A percentile compares a stretch with the other conserved stretches of the same genome.
Evolutionary conservation across 495 filamentous ascomycete species (phyloP).

Genomic region (Penicillium psychrofluorescens): DNA sequence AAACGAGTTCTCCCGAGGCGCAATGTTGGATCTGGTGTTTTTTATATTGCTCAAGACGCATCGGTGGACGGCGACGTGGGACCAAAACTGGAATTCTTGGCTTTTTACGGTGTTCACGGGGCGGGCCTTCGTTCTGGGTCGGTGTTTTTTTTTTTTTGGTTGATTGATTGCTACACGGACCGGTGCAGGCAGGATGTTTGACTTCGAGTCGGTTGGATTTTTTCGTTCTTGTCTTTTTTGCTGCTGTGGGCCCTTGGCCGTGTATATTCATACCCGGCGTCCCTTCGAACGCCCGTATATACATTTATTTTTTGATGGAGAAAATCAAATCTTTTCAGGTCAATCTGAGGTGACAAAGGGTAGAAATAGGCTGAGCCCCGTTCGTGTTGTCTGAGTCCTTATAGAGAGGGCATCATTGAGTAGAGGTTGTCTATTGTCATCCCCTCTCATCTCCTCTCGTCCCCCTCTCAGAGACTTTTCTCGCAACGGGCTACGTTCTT

Average conservation of each 20-base stretch:
- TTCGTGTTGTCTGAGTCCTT: too few relatives aligned
- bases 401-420: too few relatives aligned
- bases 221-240: slow-evolving; percentile 1
- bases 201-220: slow-evolving; percentile 2
- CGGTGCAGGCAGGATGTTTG: slow-evolving; percentile 18
- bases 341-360: too few relatives aligned
- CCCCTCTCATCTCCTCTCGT: too few relatives aligned
- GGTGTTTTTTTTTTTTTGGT: slow-evolving; percentile 5
- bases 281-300: slow-evolving; percentile 12
- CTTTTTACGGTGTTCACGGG: slow-evolving; percentile 27
- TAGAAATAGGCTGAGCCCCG: too few relatives aligned
- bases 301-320: slow-evolving; percentile 7
- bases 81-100: slow-evolving; percentile 17
- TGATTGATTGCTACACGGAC: slow-evolving; percentile 25
- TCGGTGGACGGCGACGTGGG: slow-evolving; percentile 9
- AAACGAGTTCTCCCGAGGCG: slow-evolving; percentile 4
- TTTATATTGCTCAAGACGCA: slow-evolving; percentile 5
- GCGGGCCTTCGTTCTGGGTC: slow-evolving; percentile 11
- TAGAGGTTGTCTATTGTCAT: too few relatives aligned
- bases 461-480: too few relatives aligned
- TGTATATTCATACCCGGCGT: slow-evolving; percentile 12
- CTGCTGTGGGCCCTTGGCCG: slow-evolving; percentile 1
- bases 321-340: not conserved
- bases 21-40: slow-evolving; percentile 8
- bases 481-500: too few relatives aligned